Conservation (phyloP, 352 stramenopile species). For the Pythium folliculosum region DNA sequence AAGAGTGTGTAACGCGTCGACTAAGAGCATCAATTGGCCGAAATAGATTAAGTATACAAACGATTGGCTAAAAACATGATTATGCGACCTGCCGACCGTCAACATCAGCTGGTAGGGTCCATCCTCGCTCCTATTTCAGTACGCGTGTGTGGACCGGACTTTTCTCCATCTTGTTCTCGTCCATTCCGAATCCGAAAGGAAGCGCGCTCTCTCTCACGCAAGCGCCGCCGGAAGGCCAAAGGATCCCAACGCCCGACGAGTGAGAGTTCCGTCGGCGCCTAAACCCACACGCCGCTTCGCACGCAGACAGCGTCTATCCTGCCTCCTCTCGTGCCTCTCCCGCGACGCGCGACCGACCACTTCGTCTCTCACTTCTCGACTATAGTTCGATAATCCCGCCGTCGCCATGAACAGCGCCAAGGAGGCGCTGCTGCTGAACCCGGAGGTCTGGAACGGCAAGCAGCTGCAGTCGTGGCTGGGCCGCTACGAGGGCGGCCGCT, state of each 20-base stretch:
- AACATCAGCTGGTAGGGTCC: conserved; percentile 1
- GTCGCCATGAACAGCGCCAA: conserved; percentile 11
- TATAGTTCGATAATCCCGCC: too few relatives aligned
- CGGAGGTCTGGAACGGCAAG: conserved; percentile 78
- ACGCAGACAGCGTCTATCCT: too few relatives aligned
- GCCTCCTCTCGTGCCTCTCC: too few relatives aligned
- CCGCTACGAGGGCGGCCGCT: conserved; percentile 75
- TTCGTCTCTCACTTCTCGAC: too few relatives aligned
- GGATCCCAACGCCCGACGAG: too few relatives aligned
- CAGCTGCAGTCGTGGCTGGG: conserved; percentile 79
- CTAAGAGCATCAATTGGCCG: not conserved
- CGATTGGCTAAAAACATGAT: conserved; percentile 23
- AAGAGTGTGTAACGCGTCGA: not conserved
- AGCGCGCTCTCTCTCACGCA: not conserved
- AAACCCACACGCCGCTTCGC: too few relatives aligned
- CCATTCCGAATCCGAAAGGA: conserved; percentile 20
- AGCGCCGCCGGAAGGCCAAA: too few relatives aligned
- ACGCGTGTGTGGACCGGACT: not conserved
- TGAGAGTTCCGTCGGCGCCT: not conserved
- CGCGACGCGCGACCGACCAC: too few relatives aligned
- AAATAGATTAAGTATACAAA: not conserved
- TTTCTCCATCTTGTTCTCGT: conserved; percentile 3
- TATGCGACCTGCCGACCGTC: conserved; percentile 25
- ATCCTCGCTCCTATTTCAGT: conserved; percentile 24
- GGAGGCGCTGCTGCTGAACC: conserved; percentile 74